Evolutionary conservation across 495 filamentous ascomycete species (phyloP).

Genomic region (Barbatosphaeria neglecta): DNA sequence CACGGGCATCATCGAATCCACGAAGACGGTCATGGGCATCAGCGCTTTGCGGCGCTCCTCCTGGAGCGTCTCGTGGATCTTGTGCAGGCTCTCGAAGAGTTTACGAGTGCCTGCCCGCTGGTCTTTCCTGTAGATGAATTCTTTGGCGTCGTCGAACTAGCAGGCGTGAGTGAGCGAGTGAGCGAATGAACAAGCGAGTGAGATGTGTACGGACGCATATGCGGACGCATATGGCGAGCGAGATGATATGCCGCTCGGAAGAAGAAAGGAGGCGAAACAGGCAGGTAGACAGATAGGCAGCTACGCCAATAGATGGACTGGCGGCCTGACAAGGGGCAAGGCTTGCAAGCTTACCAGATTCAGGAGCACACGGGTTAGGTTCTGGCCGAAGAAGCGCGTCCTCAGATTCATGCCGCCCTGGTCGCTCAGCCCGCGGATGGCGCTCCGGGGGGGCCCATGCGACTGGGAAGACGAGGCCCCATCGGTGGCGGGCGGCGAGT

Average conservation of each 20-base stretch:
- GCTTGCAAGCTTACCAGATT: slow-evolving; percentile 17
- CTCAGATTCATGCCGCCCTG: slow-evolving; percentile 16
- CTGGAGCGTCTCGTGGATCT: slow-evolving; percentile 19
- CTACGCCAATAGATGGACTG: too few relatives aligned
- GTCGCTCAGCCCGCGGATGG: slow-evolving; percentile 20
- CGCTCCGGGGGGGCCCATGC: slow-evolving; percentile 6
- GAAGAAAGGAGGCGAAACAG: too few relatives aligned
- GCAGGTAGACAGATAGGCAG: too few relatives aligned
- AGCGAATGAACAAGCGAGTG: too few relatives aligned
- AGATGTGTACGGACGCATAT: too few relatives aligned
- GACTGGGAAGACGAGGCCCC: slow-evolving; percentile 4
- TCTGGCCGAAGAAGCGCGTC: slow-evolving; percentile 22
- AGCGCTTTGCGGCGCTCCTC: slow-evolving; percentile 18
- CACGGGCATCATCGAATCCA: slow-evolving; percentile 28
- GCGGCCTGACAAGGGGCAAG: neutral
- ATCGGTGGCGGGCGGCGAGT: slow-evolving; percentile 10
- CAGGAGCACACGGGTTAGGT: slow-evolving; percentile 17
- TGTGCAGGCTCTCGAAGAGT: slow-evolving; percentile 17
- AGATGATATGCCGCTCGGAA: too few relatives aligned
- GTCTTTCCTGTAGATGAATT: slow-evolving; percentile 18
- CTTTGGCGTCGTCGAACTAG: slow-evolving; percentile 27
- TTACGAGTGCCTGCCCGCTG: slow-evolving; percentile 14
- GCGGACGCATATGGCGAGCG: too few relatives aligned
- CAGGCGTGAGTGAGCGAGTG: slow-evolving; percentile 1
- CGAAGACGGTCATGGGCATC: slow-evolving; percentile 23